Conservation (phyloP, 257 asterid genomes). For the Solanum commersonii region DNA sequence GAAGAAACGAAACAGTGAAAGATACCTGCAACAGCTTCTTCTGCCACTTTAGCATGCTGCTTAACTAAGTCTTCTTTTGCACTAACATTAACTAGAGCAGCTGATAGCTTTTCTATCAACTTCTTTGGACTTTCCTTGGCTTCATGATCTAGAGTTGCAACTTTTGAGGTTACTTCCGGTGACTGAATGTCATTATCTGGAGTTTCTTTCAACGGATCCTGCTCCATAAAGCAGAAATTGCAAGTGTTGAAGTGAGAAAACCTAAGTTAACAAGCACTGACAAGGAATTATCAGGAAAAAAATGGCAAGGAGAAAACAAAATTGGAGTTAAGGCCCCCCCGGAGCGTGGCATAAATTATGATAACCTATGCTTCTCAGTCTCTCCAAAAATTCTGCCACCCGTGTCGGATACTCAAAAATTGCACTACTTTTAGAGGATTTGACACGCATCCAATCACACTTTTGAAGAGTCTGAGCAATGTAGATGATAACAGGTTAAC, state of each 20-base stretch:
- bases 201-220: slow-evolving; percentile 42
- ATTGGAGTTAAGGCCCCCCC: neutral
- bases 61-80: slow-evolving; percentile 76
- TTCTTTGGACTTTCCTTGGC: slow-evolving; percentile 30
- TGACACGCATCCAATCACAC: neutral
- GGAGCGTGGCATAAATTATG: neutral
- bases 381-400: neutral
- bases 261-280: neutral
- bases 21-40: slow-evolving; percentile 84
- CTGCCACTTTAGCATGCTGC: slow-evolving; percentile 78
- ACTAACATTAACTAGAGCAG: slow-evolving; percentile 69
- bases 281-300: neutral
- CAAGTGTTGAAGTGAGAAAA: neutral
- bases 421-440: neutral
- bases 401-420: neutral
- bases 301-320: neutral
- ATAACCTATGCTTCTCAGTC: neutral
- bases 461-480: neutral
- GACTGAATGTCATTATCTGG: slow-evolving; percentile 23
- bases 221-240: slow-evolving; percentile 3
- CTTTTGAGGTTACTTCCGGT: slow-evolving; percentile 39
- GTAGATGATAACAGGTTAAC: neutral
- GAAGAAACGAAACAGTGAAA: neutral
- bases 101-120: slow-evolving; percentile 56
- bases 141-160: slow-evolving; percentile 23